Conservation (phyloP, 805 yeast genomes). For the Yarrowia porcina region DNA sequence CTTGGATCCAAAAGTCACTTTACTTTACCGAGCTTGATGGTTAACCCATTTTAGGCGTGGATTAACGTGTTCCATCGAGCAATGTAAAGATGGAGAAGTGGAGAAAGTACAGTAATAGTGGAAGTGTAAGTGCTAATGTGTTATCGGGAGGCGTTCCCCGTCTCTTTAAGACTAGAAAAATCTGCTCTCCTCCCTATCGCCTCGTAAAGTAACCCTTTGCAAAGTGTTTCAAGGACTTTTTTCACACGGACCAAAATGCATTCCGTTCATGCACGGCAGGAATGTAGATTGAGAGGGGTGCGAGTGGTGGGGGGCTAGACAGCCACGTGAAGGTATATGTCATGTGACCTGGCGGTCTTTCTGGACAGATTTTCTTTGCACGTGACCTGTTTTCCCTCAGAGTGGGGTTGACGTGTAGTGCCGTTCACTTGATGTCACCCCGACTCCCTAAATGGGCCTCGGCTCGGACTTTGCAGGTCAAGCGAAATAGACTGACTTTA, state of each 20-base stretch:
- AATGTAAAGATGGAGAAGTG: background rate
- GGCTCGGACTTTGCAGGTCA: conserved; percentile 1
- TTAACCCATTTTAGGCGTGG: background rate
- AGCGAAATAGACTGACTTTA: background rate
- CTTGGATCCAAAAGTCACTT: background rate
- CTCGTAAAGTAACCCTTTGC: too few relatives aligned
- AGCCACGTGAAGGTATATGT: background rate
- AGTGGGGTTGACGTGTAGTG: background rate
- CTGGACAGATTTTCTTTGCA: background rate
- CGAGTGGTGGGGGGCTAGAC: background rate
- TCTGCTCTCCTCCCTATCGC: too few relatives aligned
- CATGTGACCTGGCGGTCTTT: background rate
- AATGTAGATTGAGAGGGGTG: conserved; percentile 10
- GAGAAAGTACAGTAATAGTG: background rate
- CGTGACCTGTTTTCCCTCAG: background rate
- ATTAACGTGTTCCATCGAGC: conserved; percentile 1
- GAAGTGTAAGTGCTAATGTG: background rate
- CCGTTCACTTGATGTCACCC: background rate
- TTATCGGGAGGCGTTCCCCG: too few relatives aligned
- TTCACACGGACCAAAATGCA: conserved; percentile 2
- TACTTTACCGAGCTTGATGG: background rate
- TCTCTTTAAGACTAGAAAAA: too few relatives aligned
- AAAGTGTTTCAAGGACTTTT: background rate
- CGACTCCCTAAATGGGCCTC: background rate
- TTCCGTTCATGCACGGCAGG: conserved; percentile 11